These are phyloP conservation scores for Metarhizium robertsii DNA, from an alignment of 2,329 filamentous ascomycete genomes.

Conservation along the genomic window DNA sequence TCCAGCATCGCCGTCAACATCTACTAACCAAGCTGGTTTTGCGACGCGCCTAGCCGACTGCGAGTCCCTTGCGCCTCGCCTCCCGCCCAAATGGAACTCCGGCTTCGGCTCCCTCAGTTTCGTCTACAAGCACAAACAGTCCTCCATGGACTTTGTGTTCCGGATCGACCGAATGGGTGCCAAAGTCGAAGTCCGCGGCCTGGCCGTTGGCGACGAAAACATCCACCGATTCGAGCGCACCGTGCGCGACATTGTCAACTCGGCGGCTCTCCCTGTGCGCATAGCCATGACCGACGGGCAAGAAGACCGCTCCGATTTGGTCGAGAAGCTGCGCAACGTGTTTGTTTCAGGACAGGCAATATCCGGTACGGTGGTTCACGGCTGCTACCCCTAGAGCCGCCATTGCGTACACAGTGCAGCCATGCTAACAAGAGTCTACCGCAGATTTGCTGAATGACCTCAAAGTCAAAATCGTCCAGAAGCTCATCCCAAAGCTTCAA, in stretches of 20 bases:
- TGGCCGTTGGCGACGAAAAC: conserved; percentile 71
- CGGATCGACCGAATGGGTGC: conserved; percentile 73
- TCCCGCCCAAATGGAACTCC: conserved; percentile 75
- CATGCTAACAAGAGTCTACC: background rate
- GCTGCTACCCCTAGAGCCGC: background rate
- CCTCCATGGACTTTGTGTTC: conserved; percentile 73
- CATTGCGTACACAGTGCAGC: background rate
- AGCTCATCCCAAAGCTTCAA: conserved; percentile 65
- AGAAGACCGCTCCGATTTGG: conserved; percentile 42
- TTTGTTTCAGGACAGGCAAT: conserved; percentile 70
- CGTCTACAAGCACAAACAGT: conserved; percentile 78
- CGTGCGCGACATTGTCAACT: conserved; percentile 62
- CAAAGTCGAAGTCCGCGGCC: conserved; percentile 74
- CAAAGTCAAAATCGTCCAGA: conserved; percentile 75
- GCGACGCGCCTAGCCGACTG: conserved; percentile 29
- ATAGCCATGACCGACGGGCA: conserved; percentile 35
- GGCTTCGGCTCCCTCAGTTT: conserved; percentile 65
- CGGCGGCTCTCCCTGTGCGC: conserved; percentile 44
- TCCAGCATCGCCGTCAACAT: background rate
- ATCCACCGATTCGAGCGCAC: conserved; percentile 70
- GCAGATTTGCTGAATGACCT: conserved; percentile 60
- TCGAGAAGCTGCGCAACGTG: conserved; percentile 42
- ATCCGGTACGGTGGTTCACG: conserved; percentile 21
- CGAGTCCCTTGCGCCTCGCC: conserved; percentile 46
- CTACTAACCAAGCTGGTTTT: background rate